These are phyloP conservation scores for Russula vinacea DNA, from an alignment of 768 basidiomycete species.

Conservation along the genomic window DNA sequence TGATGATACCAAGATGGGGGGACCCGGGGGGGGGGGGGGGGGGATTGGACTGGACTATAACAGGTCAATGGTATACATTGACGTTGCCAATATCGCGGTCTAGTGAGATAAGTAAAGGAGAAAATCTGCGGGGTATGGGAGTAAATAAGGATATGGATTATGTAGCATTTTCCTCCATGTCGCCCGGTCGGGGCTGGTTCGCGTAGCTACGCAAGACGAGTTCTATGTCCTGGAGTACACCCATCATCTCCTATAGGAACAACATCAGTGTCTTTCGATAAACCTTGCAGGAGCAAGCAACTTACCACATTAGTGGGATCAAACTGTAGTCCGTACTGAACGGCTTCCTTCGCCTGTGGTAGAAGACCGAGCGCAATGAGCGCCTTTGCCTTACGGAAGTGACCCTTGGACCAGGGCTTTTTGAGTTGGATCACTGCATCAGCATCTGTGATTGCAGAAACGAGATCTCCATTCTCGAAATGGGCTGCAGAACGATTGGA, in stretches of 20 bases:
- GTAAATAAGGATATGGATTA: conserved; percentile 16
- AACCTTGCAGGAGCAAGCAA: background rate
- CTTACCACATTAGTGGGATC: conserved; percentile 66
- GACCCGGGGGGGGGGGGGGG: too few relatives aligned
- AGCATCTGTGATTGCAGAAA: conserved; percentile 82
- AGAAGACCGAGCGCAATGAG: conserved; percentile 65
- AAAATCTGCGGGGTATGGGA: conserved; percentile 4
- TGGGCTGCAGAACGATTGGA: conserved; percentile 92
- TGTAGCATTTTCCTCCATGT: conserved; percentile 6
- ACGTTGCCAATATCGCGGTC: background rate
- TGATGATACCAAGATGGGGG: background rate
- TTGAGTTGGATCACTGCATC: conserved; percentile 85
- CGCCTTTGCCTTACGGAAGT: conserved; percentile 92
- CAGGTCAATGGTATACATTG: background rate
- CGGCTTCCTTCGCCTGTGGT: conserved; percentile 76
- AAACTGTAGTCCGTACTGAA: conserved; percentile 80
- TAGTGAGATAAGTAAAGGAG: background rate
- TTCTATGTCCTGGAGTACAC: conserved; percentile 28
- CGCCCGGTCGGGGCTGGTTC: conserved; percentile 13
- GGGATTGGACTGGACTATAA: background rate
- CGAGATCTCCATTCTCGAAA: conserved; percentile 68
- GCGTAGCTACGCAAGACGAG: conserved; percentile 20
- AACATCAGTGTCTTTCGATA: background rate
- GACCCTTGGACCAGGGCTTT: conserved; percentile 90
- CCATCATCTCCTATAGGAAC: conserved; percentile 26